Conservation (phyloP, 176 grass and related monocot genomes). For the Hyparrhenia diplandra region DNA sequence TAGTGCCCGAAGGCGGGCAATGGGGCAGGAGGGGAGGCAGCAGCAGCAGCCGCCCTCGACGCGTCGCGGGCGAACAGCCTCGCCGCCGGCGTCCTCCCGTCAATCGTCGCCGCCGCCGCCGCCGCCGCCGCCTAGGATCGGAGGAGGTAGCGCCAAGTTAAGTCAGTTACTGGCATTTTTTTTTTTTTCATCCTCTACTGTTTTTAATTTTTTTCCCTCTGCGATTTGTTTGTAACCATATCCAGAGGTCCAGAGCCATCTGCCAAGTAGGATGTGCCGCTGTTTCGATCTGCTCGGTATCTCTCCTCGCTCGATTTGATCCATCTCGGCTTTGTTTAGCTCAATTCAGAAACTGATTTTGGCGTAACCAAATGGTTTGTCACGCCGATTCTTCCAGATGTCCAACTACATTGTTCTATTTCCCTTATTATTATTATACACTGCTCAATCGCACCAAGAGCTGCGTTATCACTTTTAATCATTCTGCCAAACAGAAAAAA, state of each 20-base stretch:
- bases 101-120: neutral
- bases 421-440: too few species aligned
- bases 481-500: too few species aligned
- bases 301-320: neutral
- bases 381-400: neutral
- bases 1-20: neutral
- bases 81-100: neutral
- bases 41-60: neutral
- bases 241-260: neutral
- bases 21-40: neutral
- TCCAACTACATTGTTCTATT: neutral
- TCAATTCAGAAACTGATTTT: neutral
- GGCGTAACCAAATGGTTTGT: neutral
- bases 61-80: neutral
- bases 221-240: constrained; percentile 18
- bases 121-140: constrained; percentile 9
- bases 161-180: constrained; percentile 5
- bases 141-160: constrained; percentile 10
- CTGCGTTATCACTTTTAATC: neutral
- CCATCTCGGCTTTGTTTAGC: neutral
- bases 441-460: neutral
- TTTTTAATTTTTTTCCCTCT: neutral
- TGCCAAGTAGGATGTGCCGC: constrained; percentile 4
- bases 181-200: neutral
- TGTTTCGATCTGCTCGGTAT: neutral